Percentiles rank a stretch among this genome's conserved stretches.
phyloP scores from a whole-genome alignment of 2,329 filamentous ascomycete genomes.

The Cladosporium phlei region DNA sequence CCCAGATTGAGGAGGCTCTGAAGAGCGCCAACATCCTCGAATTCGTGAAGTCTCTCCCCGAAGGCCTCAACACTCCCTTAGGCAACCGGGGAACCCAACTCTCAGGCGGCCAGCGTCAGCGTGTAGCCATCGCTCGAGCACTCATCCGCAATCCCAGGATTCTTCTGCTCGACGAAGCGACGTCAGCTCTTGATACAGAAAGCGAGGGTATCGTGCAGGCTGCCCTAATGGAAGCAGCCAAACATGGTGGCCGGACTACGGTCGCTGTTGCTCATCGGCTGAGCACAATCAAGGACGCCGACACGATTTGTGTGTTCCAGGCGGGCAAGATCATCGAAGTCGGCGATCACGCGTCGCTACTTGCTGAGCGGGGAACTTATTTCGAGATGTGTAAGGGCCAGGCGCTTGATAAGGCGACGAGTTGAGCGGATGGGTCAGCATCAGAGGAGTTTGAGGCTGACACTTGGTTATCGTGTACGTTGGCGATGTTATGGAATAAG shows the following conservation, averaged over 20 bases:
- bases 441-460: too few species aligned
- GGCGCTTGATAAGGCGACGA: conserved; percentile 32
- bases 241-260: conserved; percentile 31
- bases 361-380: conserved; percentile 38
- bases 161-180: conserved; percentile 24
- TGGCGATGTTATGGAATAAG: too few species aligned
- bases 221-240: conserved; percentile 29
- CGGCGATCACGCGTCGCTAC: conserved; percentile 34
- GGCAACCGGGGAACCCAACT: conserved; percentile 23
- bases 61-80: conserved; percentile 23
- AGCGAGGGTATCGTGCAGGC: conserved; percentile 25
- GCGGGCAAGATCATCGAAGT: conserved; percentile 37
- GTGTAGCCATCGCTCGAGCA: conserved; percentile 22
- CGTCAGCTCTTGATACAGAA: conserved; percentile 21
- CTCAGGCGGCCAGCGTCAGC: conserved; percentile 24
- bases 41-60: conserved; percentile 22
- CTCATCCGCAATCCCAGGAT: conserved; percentile 20
- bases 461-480: too few species aligned
- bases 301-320: conserved; percentile 40
- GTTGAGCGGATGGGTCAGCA: background rate
- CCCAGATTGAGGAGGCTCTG: conserved; percentile 16
- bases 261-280: conserved; percentile 42
- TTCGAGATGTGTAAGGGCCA: conserved; percentile 28
- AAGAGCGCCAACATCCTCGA: conserved; percentile 19
- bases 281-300: conserved; percentile 38